phyloP scores from a whole-genome alignment of 257 asterid genomes.

The Gentiana dahurica region DNA sequence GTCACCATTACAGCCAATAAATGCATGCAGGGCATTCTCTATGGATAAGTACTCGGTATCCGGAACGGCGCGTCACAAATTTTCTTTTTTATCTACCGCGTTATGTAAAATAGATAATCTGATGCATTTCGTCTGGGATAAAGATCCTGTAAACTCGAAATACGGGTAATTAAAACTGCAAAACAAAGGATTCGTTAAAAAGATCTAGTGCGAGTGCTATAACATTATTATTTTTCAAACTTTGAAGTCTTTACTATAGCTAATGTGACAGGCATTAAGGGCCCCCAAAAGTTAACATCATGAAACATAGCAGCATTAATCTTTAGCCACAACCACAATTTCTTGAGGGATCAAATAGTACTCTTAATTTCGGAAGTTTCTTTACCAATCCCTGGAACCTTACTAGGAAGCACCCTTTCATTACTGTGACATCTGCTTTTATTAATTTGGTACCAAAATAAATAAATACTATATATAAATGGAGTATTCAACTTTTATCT shows the following conservation, averaged over 20 bases:
- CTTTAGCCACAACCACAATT: constrained; percentile 61
- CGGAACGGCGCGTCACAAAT: no score
- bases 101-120: no score
- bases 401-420: constrained; percentile 24
- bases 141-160: no score
- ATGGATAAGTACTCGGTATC: no score
- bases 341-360: constrained; percentile 22
- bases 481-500: not conserved
- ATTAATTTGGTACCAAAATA: not conserved
- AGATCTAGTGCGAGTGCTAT: no score
- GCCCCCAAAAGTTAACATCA: constrained; percentile 4
- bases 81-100: no score
- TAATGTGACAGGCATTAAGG: constrained; percentile 2
- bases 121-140: no score
- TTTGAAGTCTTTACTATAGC: not conserved
- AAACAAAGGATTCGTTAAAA: no score
- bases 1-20: no score
- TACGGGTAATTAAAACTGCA: no score
- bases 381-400: constrained; percentile 35
- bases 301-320: constrained; percentile 11
- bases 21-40: no score
- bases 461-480: not conserved
- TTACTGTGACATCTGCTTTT: constrained; percentile 9
- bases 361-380: constrained; percentile 50
- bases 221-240: no score